Evolutionary conservation across 352 stramenopile species (phyloP), one percentile per base, ranked within the genome.

Genomic region (Thraustochytrium sp.): DNA sequence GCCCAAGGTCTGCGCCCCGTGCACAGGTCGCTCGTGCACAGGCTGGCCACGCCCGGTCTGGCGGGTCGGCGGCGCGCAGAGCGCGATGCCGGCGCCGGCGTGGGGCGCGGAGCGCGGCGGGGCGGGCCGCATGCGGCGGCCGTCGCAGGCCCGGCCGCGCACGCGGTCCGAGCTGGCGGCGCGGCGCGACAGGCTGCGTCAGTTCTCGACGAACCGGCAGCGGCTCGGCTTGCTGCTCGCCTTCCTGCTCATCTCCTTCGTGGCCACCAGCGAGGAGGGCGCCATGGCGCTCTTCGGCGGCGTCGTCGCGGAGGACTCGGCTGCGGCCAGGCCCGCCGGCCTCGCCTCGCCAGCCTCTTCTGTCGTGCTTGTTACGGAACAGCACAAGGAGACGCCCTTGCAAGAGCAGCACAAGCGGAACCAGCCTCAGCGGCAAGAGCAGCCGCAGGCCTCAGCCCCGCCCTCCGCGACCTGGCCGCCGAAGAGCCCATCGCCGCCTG

Each of bases 141-240:
- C 54, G 54, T n/a, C 9, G 16, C 9, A 21, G 11, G 40, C 59
- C 11, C 59, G 59, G 13, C 9, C 9, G 13, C 59, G 59, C 18
- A 44, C 59, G 40, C 59, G 59, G 3, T 72, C 59, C 13, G 59
- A 72, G 13, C 59, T 72, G 13, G 36, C 46, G 13, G 59, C 59
- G 34, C 59, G 59, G 9, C 5, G 9, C 9, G 59, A 72, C 26
- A 21, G 59, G 40, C 59, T 72, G 13, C 59, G 31, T 16, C 59
- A 72, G 40, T 72, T 72, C 59, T 72, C 59, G 26, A 46, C 59
- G 59, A 72, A 72, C 59, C 13, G 59, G 59, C 13, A 31, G 59
- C 59, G 59, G 21, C 8, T 72, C 13, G 59, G 26, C 11, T 13
- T 29, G 16, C 36, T 72, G 34, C 59, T 72, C 26, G 59, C 26